A percentile compares a stretch with the other conserved stretches of the same genome.
Conservation (phyloP, 1,284 basidiomycete species). For the Ustilago hordei region DNA sequence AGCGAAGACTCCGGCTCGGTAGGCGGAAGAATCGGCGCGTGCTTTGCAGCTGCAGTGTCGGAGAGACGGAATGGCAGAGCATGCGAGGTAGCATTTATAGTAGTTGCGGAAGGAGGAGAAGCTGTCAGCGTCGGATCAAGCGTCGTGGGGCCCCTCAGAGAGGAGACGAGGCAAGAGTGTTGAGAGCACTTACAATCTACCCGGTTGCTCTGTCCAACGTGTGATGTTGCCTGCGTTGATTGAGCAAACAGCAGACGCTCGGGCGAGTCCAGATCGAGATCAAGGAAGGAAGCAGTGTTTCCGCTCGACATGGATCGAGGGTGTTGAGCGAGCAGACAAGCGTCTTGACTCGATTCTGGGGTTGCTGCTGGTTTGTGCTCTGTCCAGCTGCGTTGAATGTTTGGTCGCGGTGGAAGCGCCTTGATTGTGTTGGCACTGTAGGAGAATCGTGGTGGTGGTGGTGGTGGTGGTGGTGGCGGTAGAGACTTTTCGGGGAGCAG, state of each 20-base stretch:
- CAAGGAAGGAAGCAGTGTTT: constrained; percentile 16
- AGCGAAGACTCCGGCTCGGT: constrained; percentile 14
- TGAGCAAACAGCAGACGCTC: constrained; percentile 12
- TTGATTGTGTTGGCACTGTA: constrained; percentile 26
- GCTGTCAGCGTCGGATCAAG: neutral
- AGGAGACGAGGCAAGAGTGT: neutral
- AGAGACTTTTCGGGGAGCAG: constrained; percentile 37
- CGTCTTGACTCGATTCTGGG: neutral
- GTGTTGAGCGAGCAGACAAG: neutral
- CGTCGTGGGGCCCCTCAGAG: neutral
- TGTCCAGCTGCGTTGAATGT: constrained; percentile 23
- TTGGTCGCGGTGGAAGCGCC: constrained; percentile 29
- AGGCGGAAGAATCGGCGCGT: neutral
- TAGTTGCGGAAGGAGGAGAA: neutral
- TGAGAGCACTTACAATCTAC: constrained; percentile 14
- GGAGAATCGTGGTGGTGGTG: neutral
- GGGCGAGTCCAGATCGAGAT: constrained; percentile 12
- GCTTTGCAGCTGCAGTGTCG: constrained; percentile 7
- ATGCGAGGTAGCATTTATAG: neutral
- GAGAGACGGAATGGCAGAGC: neutral
- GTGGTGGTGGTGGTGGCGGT: constrained; percentile 25
- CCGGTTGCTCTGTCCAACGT: constrained; percentile 1
- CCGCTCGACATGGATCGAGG: constrained; percentile 16
- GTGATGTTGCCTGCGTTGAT: neutral
- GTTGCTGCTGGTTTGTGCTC: neutral